Evolutionary conservation across 2,329 filamentous ascomycete genomes (phyloP), one percentile per base, ranked within the genome.

Genomic region (Fusarium nisikadoi): DNA sequence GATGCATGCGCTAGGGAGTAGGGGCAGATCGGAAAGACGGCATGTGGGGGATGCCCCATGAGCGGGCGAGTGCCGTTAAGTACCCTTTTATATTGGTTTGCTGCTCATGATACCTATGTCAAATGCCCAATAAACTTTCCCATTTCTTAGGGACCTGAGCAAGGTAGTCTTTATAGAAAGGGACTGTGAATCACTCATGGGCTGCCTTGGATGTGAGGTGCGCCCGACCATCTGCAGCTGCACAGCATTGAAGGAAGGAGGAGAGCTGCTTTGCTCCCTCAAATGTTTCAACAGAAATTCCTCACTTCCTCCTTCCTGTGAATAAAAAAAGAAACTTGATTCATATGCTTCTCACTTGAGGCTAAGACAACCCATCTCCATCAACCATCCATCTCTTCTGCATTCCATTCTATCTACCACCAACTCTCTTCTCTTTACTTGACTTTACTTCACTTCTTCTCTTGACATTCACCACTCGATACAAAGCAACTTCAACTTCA

Each of bases 11-110:
- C 54, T 41, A 43, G 31, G 36, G 60, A 50, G 55, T 49, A 62
- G 55, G 55, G 55, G 55, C 46, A 64, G 55, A 41, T 42, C 64
- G 72, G 69, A 73, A 59, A 75, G 50, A 66, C 68, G 65, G 68
- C 49, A 72, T 70, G 71, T 72, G 71, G 66, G 36, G 59, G 52
- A 62, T 41, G 49, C 49, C 49, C 49, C 49, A 29, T 14, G 53
- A 33, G 52, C 45, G 47, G 50, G 13, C 25, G 46, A 17, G 46
- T 54, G 31, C 56, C 49, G 39, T 42, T 41, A 64, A 53, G 59
- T 61, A 71, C 43, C 41, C 36, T 50, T n/a, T 38, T 29, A 41
- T 52, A 62, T 19, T 27, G 47, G n/a, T 59, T 52, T 60, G 23
- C 47, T 27, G 39, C 43, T 47, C 31, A 39, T 39, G 41, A 39